These are phyloP conservation scores for Thermoascus crustaceus DNA, from an alignment of 2,329 filamentous ascomycete species.

Conservation along the genomic window DNA sequence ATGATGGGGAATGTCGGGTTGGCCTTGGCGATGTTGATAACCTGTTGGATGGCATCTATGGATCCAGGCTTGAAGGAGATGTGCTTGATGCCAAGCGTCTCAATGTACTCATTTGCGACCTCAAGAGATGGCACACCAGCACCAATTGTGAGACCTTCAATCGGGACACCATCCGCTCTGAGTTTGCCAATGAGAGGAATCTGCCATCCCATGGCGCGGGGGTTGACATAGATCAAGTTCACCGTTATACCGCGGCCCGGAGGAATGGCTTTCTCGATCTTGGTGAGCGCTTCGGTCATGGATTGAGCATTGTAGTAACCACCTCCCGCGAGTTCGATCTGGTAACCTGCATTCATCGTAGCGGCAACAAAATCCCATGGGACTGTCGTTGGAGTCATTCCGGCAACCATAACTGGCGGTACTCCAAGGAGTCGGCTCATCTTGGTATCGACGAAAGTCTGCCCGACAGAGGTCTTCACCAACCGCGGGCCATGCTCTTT, in stretches of 20 bases:
- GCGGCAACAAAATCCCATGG: slow-evolving; percentile 87
- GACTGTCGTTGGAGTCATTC: slow-evolving; percentile 87
- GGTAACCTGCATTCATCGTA: slow-evolving; percentile 92
- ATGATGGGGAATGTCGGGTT: slow-evolving; percentile 90
- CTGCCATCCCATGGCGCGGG: slow-evolving; percentile 84
- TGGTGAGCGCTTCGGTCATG: slow-evolving; percentile 73
- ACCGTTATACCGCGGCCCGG: slow-evolving; percentile 80
- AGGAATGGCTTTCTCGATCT: slow-evolving; percentile 77
- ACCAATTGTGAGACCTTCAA: slow-evolving; percentile 86
- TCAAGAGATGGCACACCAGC: slow-evolving; percentile 91
- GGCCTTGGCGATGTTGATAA: slow-evolving; percentile 90
- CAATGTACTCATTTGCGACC: slow-evolving; percentile 86
- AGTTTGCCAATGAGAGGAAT: slow-evolving; percentile 75
- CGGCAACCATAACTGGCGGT: slow-evolving; percentile 81
- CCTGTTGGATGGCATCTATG: slow-evolving; percentile 74
- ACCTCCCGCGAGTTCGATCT: slow-evolving; percentile 82
- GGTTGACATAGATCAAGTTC: slow-evolving; percentile 88
- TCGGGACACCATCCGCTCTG: slow-evolving; percentile 75
- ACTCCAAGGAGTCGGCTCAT: slow-evolving; percentile 81
- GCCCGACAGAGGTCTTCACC: slow-evolving; percentile 77
- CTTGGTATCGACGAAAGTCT: slow-evolving; percentile 93
- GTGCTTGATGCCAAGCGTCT: slow-evolving; percentile 85
- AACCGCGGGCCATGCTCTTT: slow-evolving; percentile 92
- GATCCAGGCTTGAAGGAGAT: slow-evolving; percentile 93
- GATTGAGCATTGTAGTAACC: slow-evolving; percentile 77